Percentiles rank a stretch among this genome's conserved stretches.
phyloP scores from a whole-genome alignment of 805 yeast species.

The Candida morakotiae region DNA sequence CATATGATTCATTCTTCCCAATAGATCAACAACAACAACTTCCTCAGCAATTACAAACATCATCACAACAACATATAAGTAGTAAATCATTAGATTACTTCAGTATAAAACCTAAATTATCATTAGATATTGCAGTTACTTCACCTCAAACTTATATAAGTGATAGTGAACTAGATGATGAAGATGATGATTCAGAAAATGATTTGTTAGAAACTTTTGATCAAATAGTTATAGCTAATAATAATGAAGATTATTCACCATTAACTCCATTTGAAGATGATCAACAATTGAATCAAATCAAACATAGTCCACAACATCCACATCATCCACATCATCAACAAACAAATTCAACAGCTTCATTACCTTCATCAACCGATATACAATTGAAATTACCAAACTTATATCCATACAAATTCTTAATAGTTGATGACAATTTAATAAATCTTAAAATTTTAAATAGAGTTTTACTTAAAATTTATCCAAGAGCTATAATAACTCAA shows the following conservation, averaged over 20 bases:
- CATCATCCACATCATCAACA: too few species aligned
- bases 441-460: slow-evolving; percentile 34
- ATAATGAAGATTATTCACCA: slow-evolving; percentile 1
- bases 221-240: slow-evolving; percentile 1
- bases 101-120: slow-evolving; percentile 9
- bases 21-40: neutral
- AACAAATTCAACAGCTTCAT: neutral
- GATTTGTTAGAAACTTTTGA: slow-evolving; percentile 4
- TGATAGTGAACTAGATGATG: slow-evolving; percentile 4
- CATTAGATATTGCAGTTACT: slow-evolving; percentile 1
- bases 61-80: neutral
- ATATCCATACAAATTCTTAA: slow-evolving; percentile 16
- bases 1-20: slow-evolving; percentile 6
- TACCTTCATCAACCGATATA: neutral
- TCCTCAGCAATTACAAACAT: neutral
- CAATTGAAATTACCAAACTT: slow-evolving; percentile 12
- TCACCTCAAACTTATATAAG: slow-evolving; percentile 1
- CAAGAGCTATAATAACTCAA: slow-evolving; percentile 23
- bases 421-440: slow-evolving; percentile 42
- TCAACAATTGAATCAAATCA: neutral
- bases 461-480: slow-evolving; percentile 30
- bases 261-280: slow-evolving; percentile 3
- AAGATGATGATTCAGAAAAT: neutral
- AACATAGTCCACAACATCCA: neutral
- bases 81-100: slow-evolving; percentile 7